Conservation (phyloP, 495 filamentous ascomycete genomes). For the Hapsidospora chrysogenum region DNA sequence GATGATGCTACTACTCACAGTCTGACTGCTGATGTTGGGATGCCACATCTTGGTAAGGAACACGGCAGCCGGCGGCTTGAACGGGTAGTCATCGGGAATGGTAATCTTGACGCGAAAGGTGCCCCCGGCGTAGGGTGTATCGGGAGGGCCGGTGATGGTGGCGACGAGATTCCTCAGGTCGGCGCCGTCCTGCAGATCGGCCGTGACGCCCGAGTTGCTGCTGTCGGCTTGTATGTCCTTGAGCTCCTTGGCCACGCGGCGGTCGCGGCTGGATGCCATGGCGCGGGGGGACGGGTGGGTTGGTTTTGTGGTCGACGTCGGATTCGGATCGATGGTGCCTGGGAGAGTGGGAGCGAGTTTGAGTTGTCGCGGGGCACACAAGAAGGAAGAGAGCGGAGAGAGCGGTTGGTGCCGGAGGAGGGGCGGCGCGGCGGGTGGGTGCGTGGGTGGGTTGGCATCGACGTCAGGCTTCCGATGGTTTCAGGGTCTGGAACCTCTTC, state of each 20-base stretch:
- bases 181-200: slow-evolving; percentile 36
- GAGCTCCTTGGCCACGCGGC: slow-evolving; percentile 84
- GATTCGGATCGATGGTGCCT: no score
- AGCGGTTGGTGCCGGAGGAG: no score
- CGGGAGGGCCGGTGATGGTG: slow-evolving; percentile 72
- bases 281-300: slow-evolving; percentile 5
- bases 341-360: no score
- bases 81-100: slow-evolving; percentile 83
- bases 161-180: slow-evolving; percentile 78
- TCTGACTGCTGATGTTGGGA: slow-evolving; percentile 91
- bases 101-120: slow-evolving; percentile 68
- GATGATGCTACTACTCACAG: no score
- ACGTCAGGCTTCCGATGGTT: no score
- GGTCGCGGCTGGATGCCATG: slow-evolving; percentile 65
- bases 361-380: no score
- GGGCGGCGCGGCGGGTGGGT: no score
- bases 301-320: no score
- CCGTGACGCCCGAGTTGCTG: slow-evolving; percentile 54
- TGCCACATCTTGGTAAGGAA: slow-evolving; percentile 97
- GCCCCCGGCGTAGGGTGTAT: slow-evolving; percentile 88
- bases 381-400: no score
- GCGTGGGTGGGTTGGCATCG: no score
- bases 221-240: slow-evolving; percentile 65
- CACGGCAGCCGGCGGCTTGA: slow-evolving; percentile 80
- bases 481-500: no score